Evolutionary conservation across 2,329 filamentous ascomycete genomes (phyloP).

Genomic region (Verruconis gallopava): DNA sequence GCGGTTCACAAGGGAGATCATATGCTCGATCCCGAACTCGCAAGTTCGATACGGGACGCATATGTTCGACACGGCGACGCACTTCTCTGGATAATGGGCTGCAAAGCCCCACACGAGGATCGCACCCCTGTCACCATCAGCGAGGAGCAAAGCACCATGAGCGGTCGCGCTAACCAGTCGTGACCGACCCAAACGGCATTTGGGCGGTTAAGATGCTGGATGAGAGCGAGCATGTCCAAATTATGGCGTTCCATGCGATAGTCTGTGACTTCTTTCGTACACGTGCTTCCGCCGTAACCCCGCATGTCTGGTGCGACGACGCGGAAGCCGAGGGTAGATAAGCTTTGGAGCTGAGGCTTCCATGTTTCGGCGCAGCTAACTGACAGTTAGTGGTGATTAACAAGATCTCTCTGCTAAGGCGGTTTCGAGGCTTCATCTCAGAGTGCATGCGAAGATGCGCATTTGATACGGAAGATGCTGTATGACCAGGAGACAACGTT

Average conservation of each 20-base stretch:
- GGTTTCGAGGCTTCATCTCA: too few relatives aligned
- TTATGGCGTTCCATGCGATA: slow-evolving; percentile 21
- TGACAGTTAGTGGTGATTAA: too few relatives aligned
- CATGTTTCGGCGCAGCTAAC: slow-evolving; percentile 21
- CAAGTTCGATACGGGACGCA: slow-evolving; percentile 30
- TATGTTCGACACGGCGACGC: slow-evolving; percentile 18
- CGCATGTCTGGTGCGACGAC: slow-evolving; percentile 22
- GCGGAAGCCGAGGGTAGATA: slow-evolving; percentile 17
- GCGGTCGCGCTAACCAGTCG: too few relatives aligned
- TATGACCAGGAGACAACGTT: too few relatives aligned
- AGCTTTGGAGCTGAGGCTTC: slow-evolving; percentile 23
- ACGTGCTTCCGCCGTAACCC: slow-evolving; percentile 24
- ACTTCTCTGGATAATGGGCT: slow-evolving; percentile 21
- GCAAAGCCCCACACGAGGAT: slow-evolving; percentile 21
- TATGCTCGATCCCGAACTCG: slow-evolving; percentile 27
- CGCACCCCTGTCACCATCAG: too few relatives aligned
- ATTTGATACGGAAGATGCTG: too few relatives aligned
- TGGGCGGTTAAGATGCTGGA: slow-evolving; percentile 24
- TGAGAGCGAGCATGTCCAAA: slow-evolving; percentile 24
- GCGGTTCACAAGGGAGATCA: slow-evolving; percentile 27
- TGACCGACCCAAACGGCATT: slow-evolving; percentile 37
- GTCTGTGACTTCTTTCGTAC: slow-evolving; percentile 17
- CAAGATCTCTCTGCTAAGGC: not conserved
- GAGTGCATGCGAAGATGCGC: too few relatives aligned
- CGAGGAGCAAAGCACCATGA: too few relatives aligned